phyloP scores from a whole-genome alignment of 495 filamentous ascomycete genomes.

The Aspergillus sclerotiicarbonarius region DNA sequence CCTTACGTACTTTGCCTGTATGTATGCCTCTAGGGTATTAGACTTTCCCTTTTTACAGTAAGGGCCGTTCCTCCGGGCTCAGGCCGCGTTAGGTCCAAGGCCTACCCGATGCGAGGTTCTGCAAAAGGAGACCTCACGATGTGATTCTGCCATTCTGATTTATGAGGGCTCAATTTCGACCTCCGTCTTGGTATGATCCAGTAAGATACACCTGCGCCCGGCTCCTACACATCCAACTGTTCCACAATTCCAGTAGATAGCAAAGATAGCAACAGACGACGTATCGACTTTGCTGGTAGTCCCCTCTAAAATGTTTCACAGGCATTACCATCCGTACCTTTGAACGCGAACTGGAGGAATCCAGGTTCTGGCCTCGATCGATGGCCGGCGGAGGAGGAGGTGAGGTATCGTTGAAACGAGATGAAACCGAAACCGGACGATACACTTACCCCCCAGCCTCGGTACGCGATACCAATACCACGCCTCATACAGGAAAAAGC shows the following conservation, averaged over 20 bases:
- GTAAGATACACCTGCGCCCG: conserved; percentile 8
- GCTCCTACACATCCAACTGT: background rate
- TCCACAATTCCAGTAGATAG: background rate
- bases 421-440: conserved; percentile 21
- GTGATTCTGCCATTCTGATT: background rate
- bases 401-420: conserved; percentile 21
- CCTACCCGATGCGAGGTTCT: conserved; percentile 18
- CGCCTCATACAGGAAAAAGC: conserved; percentile 16
- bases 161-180: background rate
- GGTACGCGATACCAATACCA: conserved; percentile 12
- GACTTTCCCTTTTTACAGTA: conserved; percentile 25
- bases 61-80: conserved; percentile 20
- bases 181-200: conserved; percentile 10
- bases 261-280: background rate
- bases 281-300: background rate
- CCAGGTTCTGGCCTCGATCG: conserved; percentile 7
- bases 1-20: background rate
- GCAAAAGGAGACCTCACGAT: conserved; percentile 9
- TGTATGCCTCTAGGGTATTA: conserved; percentile 11
- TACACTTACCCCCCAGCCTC: conserved; percentile 9
- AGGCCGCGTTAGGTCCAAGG: conserved; percentile 16
- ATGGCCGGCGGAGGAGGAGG: background rate
- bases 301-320: conserved; percentile 1
- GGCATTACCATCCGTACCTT: background rate
- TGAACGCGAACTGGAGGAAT: background rate